Evolutionary conservation across 352 stramenopile genomes (phyloP), one percentile per base, ranked within the genome.

Genomic region (Pythium scleroteichum): DNA sequence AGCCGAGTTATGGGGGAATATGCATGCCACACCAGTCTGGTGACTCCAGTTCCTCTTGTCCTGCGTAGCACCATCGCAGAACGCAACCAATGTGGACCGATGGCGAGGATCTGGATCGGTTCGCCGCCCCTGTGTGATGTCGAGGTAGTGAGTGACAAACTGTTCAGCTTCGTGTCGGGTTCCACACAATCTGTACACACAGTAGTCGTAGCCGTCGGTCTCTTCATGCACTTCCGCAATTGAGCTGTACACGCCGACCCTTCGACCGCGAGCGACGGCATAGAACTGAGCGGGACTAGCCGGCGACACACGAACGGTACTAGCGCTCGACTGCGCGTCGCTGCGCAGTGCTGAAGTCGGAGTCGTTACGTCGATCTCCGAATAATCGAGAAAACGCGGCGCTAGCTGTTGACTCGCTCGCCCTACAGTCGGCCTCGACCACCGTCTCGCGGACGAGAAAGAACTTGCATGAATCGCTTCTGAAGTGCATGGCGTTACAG

Each of bases 11-110:
- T 92, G 79, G 0, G 82, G 82, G 29, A 92, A 90, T 33, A 92
- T 73, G 39, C 82, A 92, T 4, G 78, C 82, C 41, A n/a, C 46
- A 14, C 46, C 56, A 10, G 47, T 64, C 19, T 73, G 72, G 27
- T 78, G 85, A n/a, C 66, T 69, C 7, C 62, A 66, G 8, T 55
- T 71, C 45, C 81, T 76, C 38, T 87, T 90, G 27, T 77, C 50
- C 19, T 88, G 64, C 10, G 81, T 79, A 20, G 74, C 87, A 0
- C 79, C 81, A 46, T 88, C 81, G 57, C 83, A 93, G 42, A 93
- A 93, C 0, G 82, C 83, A 13, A 90, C 79, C 16, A 91, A 69
- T 27, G 75, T 79, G 8, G 66, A 65, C 0, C 61, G 46, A 26
- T 90, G 69, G 24, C 72, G 66, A 0, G 79, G 82, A 23, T 88